These are phyloP conservation scores for Populus trichocarpa DNA, from an alignment of 441 rosid genomes.

Conservation along the genomic window DNA sequence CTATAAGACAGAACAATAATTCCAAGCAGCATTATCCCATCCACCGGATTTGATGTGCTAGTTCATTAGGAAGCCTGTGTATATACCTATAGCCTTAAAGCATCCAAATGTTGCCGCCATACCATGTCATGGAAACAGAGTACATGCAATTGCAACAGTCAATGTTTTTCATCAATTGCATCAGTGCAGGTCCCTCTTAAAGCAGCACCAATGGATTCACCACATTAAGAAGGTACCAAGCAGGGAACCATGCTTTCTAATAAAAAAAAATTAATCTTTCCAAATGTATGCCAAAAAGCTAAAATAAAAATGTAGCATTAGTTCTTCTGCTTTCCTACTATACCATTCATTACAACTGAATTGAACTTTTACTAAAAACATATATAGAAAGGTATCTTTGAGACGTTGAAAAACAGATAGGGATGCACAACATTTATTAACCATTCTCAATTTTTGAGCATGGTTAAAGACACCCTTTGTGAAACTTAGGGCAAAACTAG, in stretches of 20 bases:
- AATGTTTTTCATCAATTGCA: slow-evolving; percentile 1
- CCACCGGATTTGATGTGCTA: not conserved
- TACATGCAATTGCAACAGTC: not conserved
- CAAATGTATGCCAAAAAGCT: not conserved
- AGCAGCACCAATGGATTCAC: not conserved
- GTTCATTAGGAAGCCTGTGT: not conserved
- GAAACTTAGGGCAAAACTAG: not conserved
- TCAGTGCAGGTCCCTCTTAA: not conserved
- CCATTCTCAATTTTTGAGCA: not conserved
- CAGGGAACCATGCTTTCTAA: not conserved
- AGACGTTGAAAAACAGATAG: too few species aligned
- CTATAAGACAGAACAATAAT: not conserved
- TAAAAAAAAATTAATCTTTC: not conserved
- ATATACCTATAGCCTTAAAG: not conserved
- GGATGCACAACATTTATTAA: not conserved
- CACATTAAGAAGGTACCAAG: not conserved
- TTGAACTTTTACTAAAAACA: not conserved
- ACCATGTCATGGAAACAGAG: not conserved
- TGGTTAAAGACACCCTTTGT: not conserved
- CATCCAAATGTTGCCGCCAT: not conserved
- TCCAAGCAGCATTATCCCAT: not conserved
- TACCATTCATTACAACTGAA: not conserved
- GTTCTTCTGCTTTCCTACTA: not conserved
- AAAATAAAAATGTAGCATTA: not conserved
- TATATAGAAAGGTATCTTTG: not conserved